Evolutionary conservation across 2,329 filamentous ascomycete species (phyloP).

Genomic region (Fusarium sterilihyphosum): DNA sequence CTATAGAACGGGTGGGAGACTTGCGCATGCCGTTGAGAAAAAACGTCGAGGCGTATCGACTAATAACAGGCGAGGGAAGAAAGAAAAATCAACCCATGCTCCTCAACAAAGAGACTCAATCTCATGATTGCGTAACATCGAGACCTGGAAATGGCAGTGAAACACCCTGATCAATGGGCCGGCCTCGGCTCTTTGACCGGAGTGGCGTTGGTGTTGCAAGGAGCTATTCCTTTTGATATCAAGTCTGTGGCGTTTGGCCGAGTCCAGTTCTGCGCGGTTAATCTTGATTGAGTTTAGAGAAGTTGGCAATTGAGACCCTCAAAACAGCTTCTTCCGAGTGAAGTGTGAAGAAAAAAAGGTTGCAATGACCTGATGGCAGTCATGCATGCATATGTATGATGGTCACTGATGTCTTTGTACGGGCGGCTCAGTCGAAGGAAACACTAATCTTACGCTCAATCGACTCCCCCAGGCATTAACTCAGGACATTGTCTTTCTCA

Average conservation of each 20-base stretch:
- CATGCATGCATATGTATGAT: background rate
- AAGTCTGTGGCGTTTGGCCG: conserved; percentile 26
- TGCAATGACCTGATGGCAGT: background rate
- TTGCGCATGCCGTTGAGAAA: conserved; percentile 29
- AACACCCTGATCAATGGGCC: conserved; percentile 32
- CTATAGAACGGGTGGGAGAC: conserved; percentile 10
- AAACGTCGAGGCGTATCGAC: conserved; percentile 25
- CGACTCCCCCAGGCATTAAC: conserved; percentile 1
- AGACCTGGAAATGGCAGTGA: conserved; percentile 31
- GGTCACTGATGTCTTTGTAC: background rate
- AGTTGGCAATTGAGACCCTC: background rate
- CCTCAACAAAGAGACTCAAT: conserved; percentile 32
- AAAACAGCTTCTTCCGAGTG: background rate
- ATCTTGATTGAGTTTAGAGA: conserved; percentile 33
- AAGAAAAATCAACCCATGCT: conserved; percentile 12
- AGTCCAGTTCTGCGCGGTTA: conserved; percentile 35
- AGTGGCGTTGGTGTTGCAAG: conserved; percentile 16
- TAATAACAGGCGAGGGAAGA: conserved; percentile 6
- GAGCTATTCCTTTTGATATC: conserved; percentile 23
- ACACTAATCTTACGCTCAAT: conserved; percentile 1
- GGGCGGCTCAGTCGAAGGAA: background rate
- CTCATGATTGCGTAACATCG: conserved; percentile 28
- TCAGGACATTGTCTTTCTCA: conserved; percentile 1
- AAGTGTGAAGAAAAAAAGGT: background rate
- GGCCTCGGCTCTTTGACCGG: conserved; percentile 31